Conservation (phyloP, 148 eudicot species). For the Cornus kousa region DNA sequence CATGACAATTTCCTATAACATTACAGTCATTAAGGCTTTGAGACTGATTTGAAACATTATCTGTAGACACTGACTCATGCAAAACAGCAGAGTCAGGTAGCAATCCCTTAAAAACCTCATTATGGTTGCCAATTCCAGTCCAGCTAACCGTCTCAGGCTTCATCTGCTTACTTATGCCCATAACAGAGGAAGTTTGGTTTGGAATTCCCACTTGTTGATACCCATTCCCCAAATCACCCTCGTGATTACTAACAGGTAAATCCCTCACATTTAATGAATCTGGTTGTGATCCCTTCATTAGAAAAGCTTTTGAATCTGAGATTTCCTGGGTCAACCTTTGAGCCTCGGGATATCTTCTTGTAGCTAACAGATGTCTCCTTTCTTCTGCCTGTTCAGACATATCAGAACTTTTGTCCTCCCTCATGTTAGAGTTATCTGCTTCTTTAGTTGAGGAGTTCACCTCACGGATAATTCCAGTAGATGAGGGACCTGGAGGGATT, state of each 20-base stretch:
- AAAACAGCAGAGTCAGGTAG: constrained; percentile 29
- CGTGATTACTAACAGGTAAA: constrained; percentile 32
- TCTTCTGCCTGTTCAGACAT: constrained; percentile 35
- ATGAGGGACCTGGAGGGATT: constrained; percentile 29
- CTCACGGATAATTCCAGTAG: constrained; percentile 26
- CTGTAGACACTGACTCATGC: constrained; percentile 41
- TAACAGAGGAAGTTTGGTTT: constrained; percentile 24
- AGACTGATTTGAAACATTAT: constrained; percentile 33
- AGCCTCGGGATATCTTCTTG: constrained; percentile 34
- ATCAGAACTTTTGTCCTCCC: constrained; percentile 29
- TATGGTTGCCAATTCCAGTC: constrained; percentile 39
- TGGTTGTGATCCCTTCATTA: constrained; percentile 24
- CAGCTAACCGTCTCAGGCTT: constrained; percentile 52
- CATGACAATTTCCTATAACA: constrained; percentile 39
- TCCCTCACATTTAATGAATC: constrained; percentile 35
- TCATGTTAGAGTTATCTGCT: constrained; percentile 33
- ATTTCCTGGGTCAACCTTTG: constrained; percentile 38
- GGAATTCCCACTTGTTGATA: constrained; percentile 26
- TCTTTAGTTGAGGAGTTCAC: constrained; percentile 36
- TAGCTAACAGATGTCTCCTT: constrained; percentile 19
- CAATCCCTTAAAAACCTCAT: constrained; percentile 35
- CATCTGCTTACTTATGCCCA: constrained; percentile 43
- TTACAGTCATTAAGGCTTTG: constrained; percentile 34
- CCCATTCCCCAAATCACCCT: constrained; percentile 33
- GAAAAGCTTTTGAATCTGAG: constrained; percentile 34